These are phyloP conservation scores for Tylopilus orsonianus DNA, from an alignment of 1,284 basidiomycete genomes.

Conservation along the genomic window DNA sequence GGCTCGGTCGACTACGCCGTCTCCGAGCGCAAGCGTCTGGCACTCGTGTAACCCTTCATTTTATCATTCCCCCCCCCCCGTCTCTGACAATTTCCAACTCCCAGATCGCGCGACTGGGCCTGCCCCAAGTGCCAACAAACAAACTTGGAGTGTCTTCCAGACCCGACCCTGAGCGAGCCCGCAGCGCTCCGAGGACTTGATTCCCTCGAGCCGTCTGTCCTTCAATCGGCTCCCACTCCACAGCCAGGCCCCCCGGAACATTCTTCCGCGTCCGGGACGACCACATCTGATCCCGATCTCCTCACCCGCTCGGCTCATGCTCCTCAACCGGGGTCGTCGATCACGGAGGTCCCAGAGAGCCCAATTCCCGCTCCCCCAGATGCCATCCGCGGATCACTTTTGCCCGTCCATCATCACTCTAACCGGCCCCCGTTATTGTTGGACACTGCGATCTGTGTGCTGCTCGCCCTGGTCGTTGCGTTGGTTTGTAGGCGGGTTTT, in stretches of 20 bases:
- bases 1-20: slow-evolving; percentile 84
- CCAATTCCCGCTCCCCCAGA: slow-evolving; percentile 9
- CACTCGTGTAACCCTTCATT: slow-evolving; percentile 59
- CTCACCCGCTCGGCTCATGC: slow-evolving; percentile 12
- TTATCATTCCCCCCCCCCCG: slow-evolving; percentile 13
- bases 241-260: slow-evolving; percentile 21
- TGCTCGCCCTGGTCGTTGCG: slow-evolving; percentile 61
- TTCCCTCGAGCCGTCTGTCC: slow-evolving; percentile 16
- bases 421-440: slow-evolving; percentile 58
- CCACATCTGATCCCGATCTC: slow-evolving; percentile 18
- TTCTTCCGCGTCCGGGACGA: slow-evolving; percentile 13
- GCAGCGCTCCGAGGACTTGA: slow-evolving; percentile 28
- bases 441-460: slow-evolving; percentile 66
- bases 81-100: slow-evolving; percentile 17
- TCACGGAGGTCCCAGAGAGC: slow-evolving; percentile 13
- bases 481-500: slow-evolving; percentile 61
- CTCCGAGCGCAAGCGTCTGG: slow-evolving; percentile 79
- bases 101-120: slow-evolving; percentile 78
- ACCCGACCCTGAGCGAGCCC: slow-evolving; percentile 41
- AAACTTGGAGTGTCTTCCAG: slow-evolving; percentile 72
- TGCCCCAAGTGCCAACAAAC: slow-evolving; percentile 74
- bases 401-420: slow-evolving; percentile 15
- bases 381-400: slow-evolving; percentile 22
- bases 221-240: slow-evolving; percentile 12
- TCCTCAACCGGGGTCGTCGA: slow-evolving; percentile 13